A percentile compares a stretch with the other conserved stretches of the same genome.
Evolutionary conservation across 2,329 filamentous ascomycete species (phyloP).

Genomic region (Aspergillus tubingensis): DNA sequence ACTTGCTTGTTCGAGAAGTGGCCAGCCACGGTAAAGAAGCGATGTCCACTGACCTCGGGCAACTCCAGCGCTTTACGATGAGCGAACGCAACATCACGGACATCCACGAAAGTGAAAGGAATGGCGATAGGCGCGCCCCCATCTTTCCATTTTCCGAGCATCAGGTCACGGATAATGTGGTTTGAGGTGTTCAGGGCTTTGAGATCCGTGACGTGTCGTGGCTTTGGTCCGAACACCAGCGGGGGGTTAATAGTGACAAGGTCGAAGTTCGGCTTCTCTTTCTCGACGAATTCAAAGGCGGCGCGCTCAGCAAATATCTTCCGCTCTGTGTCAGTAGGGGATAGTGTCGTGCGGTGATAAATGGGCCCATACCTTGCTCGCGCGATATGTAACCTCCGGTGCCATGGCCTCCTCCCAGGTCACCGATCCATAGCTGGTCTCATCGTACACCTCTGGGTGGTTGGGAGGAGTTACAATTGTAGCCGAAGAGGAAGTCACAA

Average conservation of each 20-base stretch:
- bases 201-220: not conserved
- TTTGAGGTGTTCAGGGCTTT: not conserved
- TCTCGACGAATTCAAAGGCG: conserved; percentile 8
- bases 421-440: not conserved
- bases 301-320: conserved; percentile 9
- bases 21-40: not conserved
- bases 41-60: not conserved
- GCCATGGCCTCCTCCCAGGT: not conserved
- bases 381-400: not conserved
- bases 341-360: no score
- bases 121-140: not conserved
- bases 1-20: not conserved
- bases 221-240: conserved; percentile 5
- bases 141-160: not conserved
- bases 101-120: conserved; percentile 11
- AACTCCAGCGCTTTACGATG: conserved; percentile 8
- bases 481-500: conserved; percentile 9
- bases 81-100: conserved; percentile 13
- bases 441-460: not conserved
- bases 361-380: conserved; percentile 2
- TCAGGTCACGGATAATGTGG: not conserved
- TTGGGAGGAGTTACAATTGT: not conserved
- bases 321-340: not conserved
- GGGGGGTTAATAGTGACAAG: conserved; percentile 8
- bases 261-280: conserved; percentile 3